Conservation (phyloP, 371 early-diverging fungal species). For the Circinella umbellata region DNA sequence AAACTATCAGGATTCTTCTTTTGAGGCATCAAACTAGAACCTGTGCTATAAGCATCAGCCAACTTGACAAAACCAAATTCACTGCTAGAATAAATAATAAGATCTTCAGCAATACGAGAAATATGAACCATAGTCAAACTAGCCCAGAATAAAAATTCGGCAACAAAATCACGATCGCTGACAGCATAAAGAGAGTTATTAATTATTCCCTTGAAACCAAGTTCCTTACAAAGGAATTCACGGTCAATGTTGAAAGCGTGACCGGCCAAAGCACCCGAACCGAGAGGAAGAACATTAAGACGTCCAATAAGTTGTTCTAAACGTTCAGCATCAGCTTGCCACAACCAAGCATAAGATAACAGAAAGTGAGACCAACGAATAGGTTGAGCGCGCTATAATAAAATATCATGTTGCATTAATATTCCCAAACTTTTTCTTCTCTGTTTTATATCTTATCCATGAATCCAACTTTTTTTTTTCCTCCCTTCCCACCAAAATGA, state of each 20-base stretch:
- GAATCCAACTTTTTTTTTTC: too few species aligned
- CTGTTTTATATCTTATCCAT: too few species aligned
- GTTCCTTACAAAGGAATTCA: constrained; percentile 80
- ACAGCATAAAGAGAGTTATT: constrained; percentile 92
- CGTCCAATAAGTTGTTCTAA: constrained; percentile 81
- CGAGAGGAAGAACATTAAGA: constrained; percentile 86
- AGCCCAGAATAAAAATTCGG: constrained; percentile 93
- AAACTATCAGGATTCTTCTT: constrained; percentile 98
- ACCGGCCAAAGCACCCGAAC: constrained; percentile 96
- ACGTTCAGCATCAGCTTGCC: constrained; percentile 88
- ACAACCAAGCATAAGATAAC: constrained; percentile 86
- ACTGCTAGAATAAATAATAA: constrained; percentile 89
- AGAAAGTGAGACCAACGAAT: constrained; percentile 96
- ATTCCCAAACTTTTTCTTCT: neutral
- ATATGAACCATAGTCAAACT: constrained; percentile 90
- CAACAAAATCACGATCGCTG: constrained; percentile 94
- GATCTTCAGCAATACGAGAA: constrained; percentile 92
- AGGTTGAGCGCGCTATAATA: constrained; percentile 88
- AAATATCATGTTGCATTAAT: constrained; percentile 5
- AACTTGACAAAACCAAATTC: constrained; percentile 94
- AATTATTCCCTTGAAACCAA: constrained; percentile 85
- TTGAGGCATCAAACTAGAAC: constrained; percentile 97
- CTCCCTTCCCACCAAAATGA: too few species aligned
- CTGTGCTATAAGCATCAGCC: constrained; percentile 97
- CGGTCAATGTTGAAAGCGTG: constrained; percentile 96